phyloP scores from a whole-genome alignment of 495 filamentous ascomycete genomes.

The Podospora didyma region DNA sequence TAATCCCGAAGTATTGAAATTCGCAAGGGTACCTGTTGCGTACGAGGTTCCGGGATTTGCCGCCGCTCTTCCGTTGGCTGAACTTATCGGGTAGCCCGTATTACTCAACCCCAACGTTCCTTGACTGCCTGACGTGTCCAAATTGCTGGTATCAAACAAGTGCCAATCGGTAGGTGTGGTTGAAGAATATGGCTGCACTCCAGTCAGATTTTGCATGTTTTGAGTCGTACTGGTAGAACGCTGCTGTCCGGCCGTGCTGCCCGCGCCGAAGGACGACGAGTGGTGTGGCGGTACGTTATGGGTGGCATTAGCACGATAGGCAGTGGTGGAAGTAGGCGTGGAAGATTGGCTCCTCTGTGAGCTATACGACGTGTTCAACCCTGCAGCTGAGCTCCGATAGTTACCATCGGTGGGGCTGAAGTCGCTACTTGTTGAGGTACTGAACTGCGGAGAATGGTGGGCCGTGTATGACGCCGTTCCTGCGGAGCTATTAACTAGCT shows the following conservation, averaged over 20 bases:
- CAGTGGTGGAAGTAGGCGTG: slow-evolving; percentile 29
- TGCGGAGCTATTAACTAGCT: slow-evolving; percentile 33
- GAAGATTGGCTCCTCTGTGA: slow-evolving; percentile 35
- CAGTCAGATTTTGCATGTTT: slow-evolving; percentile 21
- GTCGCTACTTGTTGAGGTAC: slow-evolving; percentile 31
- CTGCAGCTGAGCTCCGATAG: slow-evolving; percentile 33
- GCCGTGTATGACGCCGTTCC: slow-evolving; percentile 34
- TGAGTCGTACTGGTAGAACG: slow-evolving; percentile 19
- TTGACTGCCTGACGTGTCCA: slow-evolving; percentile 33
- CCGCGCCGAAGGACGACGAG: slow-evolving; percentile 31
- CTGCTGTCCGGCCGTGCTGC: slow-evolving; percentile 13
- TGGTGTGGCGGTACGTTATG: slow-evolving; percentile 35
- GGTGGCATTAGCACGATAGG: slow-evolving; percentile 28
- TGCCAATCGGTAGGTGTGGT: slow-evolving; percentile 25
- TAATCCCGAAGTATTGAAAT: slow-evolving; percentile 22
- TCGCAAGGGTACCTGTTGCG: slow-evolving; percentile 12
- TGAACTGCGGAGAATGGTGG: slow-evolving; percentile 41
- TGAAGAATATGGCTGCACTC: slow-evolving; percentile 20
- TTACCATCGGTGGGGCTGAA: slow-evolving; percentile 33
- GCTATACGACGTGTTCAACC: slow-evolving; percentile 28
- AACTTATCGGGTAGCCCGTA: slow-evolving; percentile 16
- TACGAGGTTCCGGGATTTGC: slow-evolving; percentile 18
- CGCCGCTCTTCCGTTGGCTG: slow-evolving; percentile 14
- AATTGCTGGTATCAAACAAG: slow-evolving; percentile 34
- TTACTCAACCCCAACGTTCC: slow-evolving; percentile 16